These are phyloP conservation scores for Bonia amplexicaulis DNA, from an alignment of 176 grass and related monocot species.

Conservation along the genomic window DNA sequence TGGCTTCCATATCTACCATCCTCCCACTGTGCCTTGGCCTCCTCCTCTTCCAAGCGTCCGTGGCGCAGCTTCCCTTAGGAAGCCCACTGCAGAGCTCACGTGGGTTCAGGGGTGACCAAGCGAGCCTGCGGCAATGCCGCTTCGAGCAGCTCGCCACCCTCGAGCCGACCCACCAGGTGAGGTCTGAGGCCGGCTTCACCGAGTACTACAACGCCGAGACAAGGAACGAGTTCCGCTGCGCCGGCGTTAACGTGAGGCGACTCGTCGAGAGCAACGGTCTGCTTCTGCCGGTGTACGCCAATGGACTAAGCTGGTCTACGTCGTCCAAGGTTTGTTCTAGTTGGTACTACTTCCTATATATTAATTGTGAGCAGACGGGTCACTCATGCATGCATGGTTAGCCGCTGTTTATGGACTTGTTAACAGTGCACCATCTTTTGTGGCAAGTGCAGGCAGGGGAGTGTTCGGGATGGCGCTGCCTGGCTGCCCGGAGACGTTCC, in stretches of 20 bases:
- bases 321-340: constrained; percentile 21
- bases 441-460: constrained; percentile 13
- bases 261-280: constrained; percentile 31
- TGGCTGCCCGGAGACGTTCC: constrained; percentile 44
- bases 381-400: background rate
- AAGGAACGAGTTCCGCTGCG: constrained; percentile 22
- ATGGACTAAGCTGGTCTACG: constrained; percentile 26
- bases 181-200: constrained; percentile 29
- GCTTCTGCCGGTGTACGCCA: constrained; percentile 20
- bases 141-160: constrained; percentile 27
- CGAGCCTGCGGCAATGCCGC: background rate
- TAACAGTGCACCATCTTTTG: background rate
- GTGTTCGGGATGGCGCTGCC: constrained; percentile 18
- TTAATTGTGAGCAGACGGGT: background rate
- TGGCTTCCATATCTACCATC: background rate
- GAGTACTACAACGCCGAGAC: constrained; percentile 7
- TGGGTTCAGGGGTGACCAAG: background rate
- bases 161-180: background rate
- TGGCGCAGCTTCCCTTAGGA: constrained; percentile 16
- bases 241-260: constrained; percentile 8
- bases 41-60: constrained; percentile 26
- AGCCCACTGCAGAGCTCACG: constrained; percentile 18
- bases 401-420: background rate
- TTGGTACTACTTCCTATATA: too few relatives aligned
- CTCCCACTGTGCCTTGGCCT: constrained; percentile 16